phyloP scores from a whole-genome alignment of 805 yeast genomes.

The Saturnispora quitensis region DNA sequence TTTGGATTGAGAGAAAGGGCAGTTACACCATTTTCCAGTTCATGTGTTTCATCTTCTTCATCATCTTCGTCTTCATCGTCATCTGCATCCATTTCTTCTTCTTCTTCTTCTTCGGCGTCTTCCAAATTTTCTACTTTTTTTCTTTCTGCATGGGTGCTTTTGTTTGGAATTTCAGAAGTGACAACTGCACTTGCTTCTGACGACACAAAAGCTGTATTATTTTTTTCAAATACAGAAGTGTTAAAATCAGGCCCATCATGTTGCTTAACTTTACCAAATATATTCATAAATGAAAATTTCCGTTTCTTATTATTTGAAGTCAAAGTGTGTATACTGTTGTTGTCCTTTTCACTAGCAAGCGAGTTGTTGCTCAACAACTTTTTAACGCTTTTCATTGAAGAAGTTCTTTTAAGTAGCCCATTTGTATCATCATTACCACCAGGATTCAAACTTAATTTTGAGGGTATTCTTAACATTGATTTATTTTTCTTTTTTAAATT shows the following conservation, averaged over 20 bases:
- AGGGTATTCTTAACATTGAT: conserved; percentile 25
- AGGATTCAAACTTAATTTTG: conserved; percentile 17
- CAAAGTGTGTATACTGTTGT: not conserved
- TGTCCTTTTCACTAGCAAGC: not conserved
- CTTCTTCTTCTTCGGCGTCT: not conserved
- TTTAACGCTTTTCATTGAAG: conserved; percentile 9
- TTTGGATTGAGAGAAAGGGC: not conserved
- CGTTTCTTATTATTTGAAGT: not conserved
- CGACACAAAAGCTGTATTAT: not conserved
- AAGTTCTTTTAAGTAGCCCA: conserved; percentile 1
- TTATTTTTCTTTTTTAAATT: conserved; percentile 30
- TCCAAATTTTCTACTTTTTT: not conserved
- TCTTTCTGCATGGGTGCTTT: not conserved
- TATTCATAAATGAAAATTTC: not conserved
- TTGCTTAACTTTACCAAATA: not conserved
- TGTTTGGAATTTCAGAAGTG: not conserved
- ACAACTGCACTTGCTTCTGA: not conserved
- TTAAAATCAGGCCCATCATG: not conserved
- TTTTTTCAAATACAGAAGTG: not conserved
- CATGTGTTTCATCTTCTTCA: not conserved
- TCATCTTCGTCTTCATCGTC: not conserved
- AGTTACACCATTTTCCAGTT: not conserved
- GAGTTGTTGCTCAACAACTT: conserved; percentile 1
- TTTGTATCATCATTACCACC: not conserved
- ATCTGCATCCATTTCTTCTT: not conserved